Base-by-base conservation (phyloP, 2,329 filamentous ascomycete genomes). In the Apiospora saccharicola region DNA sequence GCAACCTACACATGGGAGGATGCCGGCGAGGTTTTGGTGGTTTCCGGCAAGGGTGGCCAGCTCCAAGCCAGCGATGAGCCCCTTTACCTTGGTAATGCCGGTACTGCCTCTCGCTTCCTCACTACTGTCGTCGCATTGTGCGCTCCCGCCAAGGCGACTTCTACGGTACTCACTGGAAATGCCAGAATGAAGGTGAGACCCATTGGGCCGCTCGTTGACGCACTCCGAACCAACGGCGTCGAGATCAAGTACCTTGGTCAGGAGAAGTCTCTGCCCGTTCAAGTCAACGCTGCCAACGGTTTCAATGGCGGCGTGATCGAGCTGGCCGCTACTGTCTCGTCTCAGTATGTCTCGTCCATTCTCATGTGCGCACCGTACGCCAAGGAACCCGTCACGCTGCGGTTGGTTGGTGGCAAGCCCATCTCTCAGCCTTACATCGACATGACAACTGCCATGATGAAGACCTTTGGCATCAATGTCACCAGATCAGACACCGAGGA, bases 401-500 rank as follows among this genome's bases (percentile, higher is more conserved):
- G 92, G 53, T 88, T 99, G 51, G 92, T 98, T 16, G 96, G 96
- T n/a, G 96, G 95, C 71, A 98, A 98, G 82, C 96, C 96, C 61
- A 98, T 99, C 75, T 98, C 96, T 1, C 95, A 98, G 81, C 91
- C 92, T 1, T 99, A 99, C 82, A 98, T 99, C 78, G 95, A 99
- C 81, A 98, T 99, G 96, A 99, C 96, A 1, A 95, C 97, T 70
- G 90, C 95, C 22, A 99, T 99, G 96, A 99, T 99, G 96, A 89
- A 89, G 71, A 89, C 93, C 2, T 99, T 99, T 79, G 96, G 96
- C 69, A 90, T 99, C 53, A 82, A 91, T 51, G 96, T 98, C 16
- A 87, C 90, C 74, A 91, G 90, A 77, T 97, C 95, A 12, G 83
- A 89, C 44, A 92, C 90, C 3, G 95, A 98, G 78, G 89, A 92